Conservation (phyloP, 345 rosid genomes). For the Isatis tinctoria region DNA sequence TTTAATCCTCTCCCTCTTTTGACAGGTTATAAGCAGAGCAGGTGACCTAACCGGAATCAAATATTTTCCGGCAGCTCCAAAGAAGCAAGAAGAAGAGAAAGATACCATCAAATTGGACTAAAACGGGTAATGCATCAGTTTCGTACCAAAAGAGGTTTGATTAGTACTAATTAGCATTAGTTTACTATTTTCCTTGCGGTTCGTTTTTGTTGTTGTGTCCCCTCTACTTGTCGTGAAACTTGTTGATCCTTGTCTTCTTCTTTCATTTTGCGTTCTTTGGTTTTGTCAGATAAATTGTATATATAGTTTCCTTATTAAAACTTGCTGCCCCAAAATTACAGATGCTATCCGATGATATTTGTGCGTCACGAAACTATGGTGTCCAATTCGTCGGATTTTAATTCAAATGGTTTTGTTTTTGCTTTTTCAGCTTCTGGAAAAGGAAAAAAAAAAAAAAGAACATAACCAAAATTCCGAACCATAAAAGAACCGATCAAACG, state of each 20-base stretch:
- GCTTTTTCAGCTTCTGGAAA: not conserved
- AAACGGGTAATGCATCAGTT: slow-evolving; percentile 6
- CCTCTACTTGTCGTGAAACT: slow-evolving; percentile 4
- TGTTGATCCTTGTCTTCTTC: not conserved
- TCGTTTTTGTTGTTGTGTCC: not conserved
- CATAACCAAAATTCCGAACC: not conserved
- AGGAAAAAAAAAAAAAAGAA: not conserved
- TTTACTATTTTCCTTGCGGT: slow-evolving; percentile 5
- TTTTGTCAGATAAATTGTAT: slow-evolving; percentile 22
- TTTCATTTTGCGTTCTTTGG: not conserved
- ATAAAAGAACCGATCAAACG: not conserved
- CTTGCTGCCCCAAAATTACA: not conserved
- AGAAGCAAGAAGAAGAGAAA: slow-evolving; percentile 44
- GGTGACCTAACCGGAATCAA: slow-evolving; percentile 82
- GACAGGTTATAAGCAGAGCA: slow-evolving; percentile 69
- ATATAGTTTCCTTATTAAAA: slow-evolving; percentile 9
- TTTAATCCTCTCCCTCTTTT: not conserved
- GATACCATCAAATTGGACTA: slow-evolving; percentile 32
- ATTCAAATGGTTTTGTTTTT: not conserved
- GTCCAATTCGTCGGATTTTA: not conserved
- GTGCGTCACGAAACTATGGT: not conserved
- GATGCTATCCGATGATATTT: not conserved
- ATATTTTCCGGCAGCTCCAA: slow-evolving; percentile 75
- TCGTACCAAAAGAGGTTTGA: slow-evolving; percentile 1
- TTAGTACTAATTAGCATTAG: slow-evolving; percentile 14